Conservation (phyloP, 176 grass and related monocot genomes). For the Oryza rufipogon region DNA sequence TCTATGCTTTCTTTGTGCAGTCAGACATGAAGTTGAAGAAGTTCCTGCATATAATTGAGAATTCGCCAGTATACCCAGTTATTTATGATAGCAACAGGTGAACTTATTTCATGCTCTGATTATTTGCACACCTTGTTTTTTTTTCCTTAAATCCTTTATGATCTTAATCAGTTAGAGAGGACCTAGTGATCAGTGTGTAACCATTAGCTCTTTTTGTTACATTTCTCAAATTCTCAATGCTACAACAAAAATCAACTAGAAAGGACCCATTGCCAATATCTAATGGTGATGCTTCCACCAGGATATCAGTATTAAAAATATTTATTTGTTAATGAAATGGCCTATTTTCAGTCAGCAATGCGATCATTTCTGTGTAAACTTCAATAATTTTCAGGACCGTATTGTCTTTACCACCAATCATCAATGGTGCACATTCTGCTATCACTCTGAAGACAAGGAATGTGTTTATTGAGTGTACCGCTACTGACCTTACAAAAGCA, state of each 20-base stretch:
- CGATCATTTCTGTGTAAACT: conserved; percentile 22
- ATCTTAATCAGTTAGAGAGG: not conserved
- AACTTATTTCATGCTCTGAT: conserved; percentile 9
- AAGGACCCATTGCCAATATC: not conserved
- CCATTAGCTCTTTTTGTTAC: not conserved
- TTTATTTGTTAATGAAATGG: conserved; percentile 15
- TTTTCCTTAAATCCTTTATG: not conserved
- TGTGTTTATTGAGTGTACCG: conserved; percentile 96
- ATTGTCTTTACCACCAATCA: conserved; percentile 88
- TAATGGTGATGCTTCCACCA: not conserved
- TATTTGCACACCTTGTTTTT: not conserved
- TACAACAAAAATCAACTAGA: not conserved
- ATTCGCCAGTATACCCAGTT: conserved; percentile 88
- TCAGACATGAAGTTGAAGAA: conserved; percentile 96
- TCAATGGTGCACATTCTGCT: conserved; percentile 95
- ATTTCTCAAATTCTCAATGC: not conserved
- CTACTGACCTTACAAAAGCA: conserved; percentile 95
- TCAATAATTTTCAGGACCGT: conserved; percentile 71
- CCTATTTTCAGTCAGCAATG: conserved; percentile 19
- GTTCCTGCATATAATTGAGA: conserved; percentile 95
- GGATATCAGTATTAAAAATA: conserved; percentile 8
- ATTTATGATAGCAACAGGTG: conserved; percentile 97
- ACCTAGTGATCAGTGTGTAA: not conserved
- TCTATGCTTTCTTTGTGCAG: conserved; percentile 49
- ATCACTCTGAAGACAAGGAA: conserved; percentile 82